These are phyloP conservation scores for Ceratocystiopsis minuta DNA, from an alignment of 2,329 filamentous ascomycete genomes.

Conservation along the genomic window DNA sequence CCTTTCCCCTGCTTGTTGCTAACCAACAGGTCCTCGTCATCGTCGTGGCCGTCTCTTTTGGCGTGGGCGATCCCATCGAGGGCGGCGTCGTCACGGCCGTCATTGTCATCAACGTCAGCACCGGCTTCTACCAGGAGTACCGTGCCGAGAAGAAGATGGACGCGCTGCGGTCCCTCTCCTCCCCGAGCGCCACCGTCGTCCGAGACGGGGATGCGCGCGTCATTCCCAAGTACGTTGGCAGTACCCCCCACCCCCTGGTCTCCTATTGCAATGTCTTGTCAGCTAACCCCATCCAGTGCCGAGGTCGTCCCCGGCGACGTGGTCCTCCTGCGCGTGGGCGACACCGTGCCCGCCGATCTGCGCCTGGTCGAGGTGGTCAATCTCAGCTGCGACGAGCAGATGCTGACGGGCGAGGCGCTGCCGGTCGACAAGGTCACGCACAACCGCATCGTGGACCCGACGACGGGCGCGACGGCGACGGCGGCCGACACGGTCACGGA, in stretches of 20 bases:
- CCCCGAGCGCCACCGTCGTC: conserved; percentile 43
- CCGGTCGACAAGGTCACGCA: conserved; percentile 49
- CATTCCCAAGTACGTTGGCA: conserved; percentile 33
- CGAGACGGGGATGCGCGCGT: conserved; percentile 39
- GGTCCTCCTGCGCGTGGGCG: conserved; percentile 48
- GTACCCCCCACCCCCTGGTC: conserved; percentile 27
- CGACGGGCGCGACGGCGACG: conserved; percentile 26
- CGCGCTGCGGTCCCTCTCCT: conserved; percentile 40
- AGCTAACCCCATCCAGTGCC: conserved; percentile 20
- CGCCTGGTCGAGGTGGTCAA: conserved; percentile 59
- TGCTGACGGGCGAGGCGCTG: conserved; percentile 59
- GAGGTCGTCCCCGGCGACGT: conserved; percentile 58
- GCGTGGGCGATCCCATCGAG: conserved; percentile 31
- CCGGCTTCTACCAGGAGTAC: conserved; percentile 49
- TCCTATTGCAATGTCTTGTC: too few species aligned
- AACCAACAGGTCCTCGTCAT: conserved; percentile 57
- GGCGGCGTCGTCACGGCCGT: conserved; percentile 18
- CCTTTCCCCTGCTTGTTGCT: neutral
- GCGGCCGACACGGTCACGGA: conserved; percentile 38
- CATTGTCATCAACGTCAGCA: conserved; percentile 45
- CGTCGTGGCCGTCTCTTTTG: conserved; percentile 56
- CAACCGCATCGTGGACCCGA: conserved; percentile 25
- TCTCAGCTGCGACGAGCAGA: conserved; percentile 59
- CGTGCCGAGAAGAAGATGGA: conserved; percentile 51
- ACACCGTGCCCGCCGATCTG: conserved; percentile 57